Base-by-base conservation (phyloP, 441 rosid genomes). In the Metrosideros polymorpha region DNA sequence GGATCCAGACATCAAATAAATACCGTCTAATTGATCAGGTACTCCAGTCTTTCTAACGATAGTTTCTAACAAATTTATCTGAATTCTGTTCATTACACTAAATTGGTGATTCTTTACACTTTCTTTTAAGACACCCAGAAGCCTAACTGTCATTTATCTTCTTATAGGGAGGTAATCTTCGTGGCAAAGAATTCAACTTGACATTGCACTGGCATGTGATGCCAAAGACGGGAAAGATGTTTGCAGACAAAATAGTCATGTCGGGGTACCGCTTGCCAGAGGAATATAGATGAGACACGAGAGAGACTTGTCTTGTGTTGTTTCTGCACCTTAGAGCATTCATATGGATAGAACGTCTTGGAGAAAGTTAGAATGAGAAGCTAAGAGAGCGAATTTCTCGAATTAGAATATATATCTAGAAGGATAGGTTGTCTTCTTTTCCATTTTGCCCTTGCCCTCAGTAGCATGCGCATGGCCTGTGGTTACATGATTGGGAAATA, bases 171-270 rank as follows among this genome's bases (percentile, higher is more conserved):
- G 92, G 91, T 84, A 94, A 94, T 88, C 99, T 98, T 57, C 95
- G 95, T 0, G 99, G 99, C n/a, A 95, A 95, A 89, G 94, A 92
- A 39, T 98, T 95, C 94, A 98, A 98, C 91, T 89, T 98, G 90
- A 96, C 99, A 18, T 90, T 98, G 91, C 99, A 95, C 86, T 98
- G 99, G 99, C 98, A 95, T 86, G 98, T 98, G 79, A 98, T 98
- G 99, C 99, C 99, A 30, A 98, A 98, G 93, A 94, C 98, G 0
- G 98, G 99, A 85, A 98, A 95, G 94, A 98, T 95, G 99, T 93
- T 94, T 87, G 93, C 96, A 1, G 91, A 95, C 91, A 97, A 97
- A 88, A 75, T 97, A 47, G 96, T 95, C 86, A 89, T 94, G 94
- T 82, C 99, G 39, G 99, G 99, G 75, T 96, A 94, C 91, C 94